Evolutionary conservation across 2,329 filamentous ascomycete species (phyloP), one percentile per base, ranked within the genome.

Genomic region (Clarireedia paspali): DNA sequence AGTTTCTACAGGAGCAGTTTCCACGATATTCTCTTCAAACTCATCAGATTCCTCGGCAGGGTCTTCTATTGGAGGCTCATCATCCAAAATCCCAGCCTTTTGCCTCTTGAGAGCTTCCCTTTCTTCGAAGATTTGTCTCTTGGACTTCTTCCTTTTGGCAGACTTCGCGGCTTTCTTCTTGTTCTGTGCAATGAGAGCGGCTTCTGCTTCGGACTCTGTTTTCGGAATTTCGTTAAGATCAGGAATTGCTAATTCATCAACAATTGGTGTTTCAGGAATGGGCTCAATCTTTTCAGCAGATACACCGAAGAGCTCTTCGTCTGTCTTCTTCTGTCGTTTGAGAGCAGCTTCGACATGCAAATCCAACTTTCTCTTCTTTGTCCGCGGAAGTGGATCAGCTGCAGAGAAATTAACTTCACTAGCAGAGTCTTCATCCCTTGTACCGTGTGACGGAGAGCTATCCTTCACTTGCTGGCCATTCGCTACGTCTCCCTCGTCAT

Each of bases 241-340:
- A 2, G 72, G 73, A 49, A 77, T 71, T 34, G 73, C 63, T 26
- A 75, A 73, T 54, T 84, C 79, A 50, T 79, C 75, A 14, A 79
- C 74, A 24, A 61, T 55, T 15, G 64, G 62, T 20, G 57, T 61
- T 26, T 64, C 65, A 39, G 62, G 71, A 34, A 78, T 77, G 30
- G 73, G 71, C 53, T 79, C 78, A 23, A 82, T 74, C 55, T 74
- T 76, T 50, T 77, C 75, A 23, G 82, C 75, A 36, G 78, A 80
- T 46, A 87, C 75, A 14, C 82, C 84, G 66, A 91, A 91, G 5
- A 92, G 76, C 63, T 90, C 88, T 64, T 92, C 88, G 57, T 91
- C 88, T 0, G 77, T 77, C 68, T 89, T 90, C 74, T 91, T 92
- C 64, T 86, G 87, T 49, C 89, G 83, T 70, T 95, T 94, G 50